phyloP scores from a whole-genome alignment of 1,284 basidiomycete species.

The Trichosporon sp. region DNA sequence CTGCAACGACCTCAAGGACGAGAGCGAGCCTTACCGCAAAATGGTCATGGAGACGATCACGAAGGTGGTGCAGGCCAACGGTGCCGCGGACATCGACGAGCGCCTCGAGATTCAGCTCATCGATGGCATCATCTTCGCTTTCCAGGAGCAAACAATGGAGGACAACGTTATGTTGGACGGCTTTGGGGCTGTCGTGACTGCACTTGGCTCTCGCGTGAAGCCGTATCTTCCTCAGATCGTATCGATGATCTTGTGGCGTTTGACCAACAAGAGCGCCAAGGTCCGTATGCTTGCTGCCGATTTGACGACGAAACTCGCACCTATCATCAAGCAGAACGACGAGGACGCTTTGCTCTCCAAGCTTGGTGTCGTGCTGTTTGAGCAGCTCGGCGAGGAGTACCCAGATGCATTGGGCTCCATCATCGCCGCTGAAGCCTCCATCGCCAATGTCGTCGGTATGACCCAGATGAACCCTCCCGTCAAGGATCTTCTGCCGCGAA shows the following conservation, averaged over 20 bases:
- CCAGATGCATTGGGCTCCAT: constrained; percentile 97
- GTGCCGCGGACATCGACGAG: constrained; percentile 95
- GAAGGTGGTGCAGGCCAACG: constrained; percentile 85
- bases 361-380: constrained; percentile 93
- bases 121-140: constrained; percentile 97
- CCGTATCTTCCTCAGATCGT: constrained; percentile 98
- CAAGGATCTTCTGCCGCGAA: constrained; percentile 94
- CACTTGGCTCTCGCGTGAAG: constrained; percentile 95
- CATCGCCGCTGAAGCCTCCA: constrained; percentile 95
- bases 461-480: constrained; percentile 99
- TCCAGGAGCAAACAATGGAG: constrained; percentile 98
- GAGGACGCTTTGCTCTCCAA: constrained; percentile 95
- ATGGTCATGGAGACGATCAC: constrained; percentile 99
- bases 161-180: constrained; percentile 99
- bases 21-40: constrained; percentile 94
- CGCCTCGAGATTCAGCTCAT: constrained; percentile 88
- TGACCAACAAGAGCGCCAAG: constrained; percentile 99
- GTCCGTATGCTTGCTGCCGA: constrained; percentile 98
- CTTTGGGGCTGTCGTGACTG: constrained; percentile 94
- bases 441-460: constrained; percentile 99
- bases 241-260: constrained; percentile 97
- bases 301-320: constrained; percentile 85
- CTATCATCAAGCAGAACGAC: constrained; percentile 97
- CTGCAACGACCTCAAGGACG: constrained; percentile 94
- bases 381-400: constrained; percentile 98